Percentiles rank a stretch among this genome's conserved stretches.
phyloP scores from a whole-genome alignment of 2,329 filamentous ascomycete species.

The Sphaerulina vaccinii region DNA sequence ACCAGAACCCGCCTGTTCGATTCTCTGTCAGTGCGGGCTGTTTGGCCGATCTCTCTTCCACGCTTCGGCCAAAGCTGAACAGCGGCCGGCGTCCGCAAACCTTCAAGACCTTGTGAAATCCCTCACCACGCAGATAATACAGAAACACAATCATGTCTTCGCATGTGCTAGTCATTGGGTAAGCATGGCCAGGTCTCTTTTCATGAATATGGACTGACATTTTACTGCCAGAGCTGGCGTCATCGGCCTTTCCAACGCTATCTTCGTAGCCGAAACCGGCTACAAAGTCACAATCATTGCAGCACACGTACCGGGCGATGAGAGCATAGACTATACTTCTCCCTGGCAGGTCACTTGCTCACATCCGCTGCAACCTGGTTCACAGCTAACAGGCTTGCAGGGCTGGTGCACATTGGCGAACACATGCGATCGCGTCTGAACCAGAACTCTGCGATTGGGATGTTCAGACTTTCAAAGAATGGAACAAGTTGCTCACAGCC shows the following conservation, averaged over 20 bases:
- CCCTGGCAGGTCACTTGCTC: slow-evolving; percentile 36
- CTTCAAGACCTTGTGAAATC: not conserved
- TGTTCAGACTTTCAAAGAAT: slow-evolving; percentile 44
- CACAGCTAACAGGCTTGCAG: slow-evolving; percentile 25
- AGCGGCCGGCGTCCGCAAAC: slow-evolving; percentile 5
- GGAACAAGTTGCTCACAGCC: slow-evolving; percentile 37
- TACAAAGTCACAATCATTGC: slow-evolving; percentile 46
- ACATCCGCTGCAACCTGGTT: not conserved
- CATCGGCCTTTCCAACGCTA: slow-evolving; percentile 47
- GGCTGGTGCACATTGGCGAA: slow-evolving; percentile 52
- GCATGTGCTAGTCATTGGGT: slow-evolving; percentile 28
- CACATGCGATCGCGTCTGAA: slow-evolving; percentile 40
- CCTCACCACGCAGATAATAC: not conserved
- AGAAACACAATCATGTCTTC: slow-evolving; percentile 6
- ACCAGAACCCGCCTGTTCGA: not conserved
- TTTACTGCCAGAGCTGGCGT: slow-evolving; percentile 44
- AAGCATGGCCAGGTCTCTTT: slow-evolving; percentile 1
- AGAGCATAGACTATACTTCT: slow-evolving; percentile 45
- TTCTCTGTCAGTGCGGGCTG: not conserved
- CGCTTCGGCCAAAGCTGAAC: slow-evolving; percentile 13
- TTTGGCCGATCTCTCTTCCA: not conserved
- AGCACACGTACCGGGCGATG: slow-evolving; percentile 44
- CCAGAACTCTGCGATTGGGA: slow-evolving; percentile 44
- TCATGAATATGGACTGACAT: too few relatives aligned
- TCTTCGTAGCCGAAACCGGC: slow-evolving; percentile 43